Percentiles rank a stretch among this genome's conserved stretches.
Evolutionary conservation across 805 yeast species (phyloP).

Genomic region (Wickerhamomyces bovis): DNA sequence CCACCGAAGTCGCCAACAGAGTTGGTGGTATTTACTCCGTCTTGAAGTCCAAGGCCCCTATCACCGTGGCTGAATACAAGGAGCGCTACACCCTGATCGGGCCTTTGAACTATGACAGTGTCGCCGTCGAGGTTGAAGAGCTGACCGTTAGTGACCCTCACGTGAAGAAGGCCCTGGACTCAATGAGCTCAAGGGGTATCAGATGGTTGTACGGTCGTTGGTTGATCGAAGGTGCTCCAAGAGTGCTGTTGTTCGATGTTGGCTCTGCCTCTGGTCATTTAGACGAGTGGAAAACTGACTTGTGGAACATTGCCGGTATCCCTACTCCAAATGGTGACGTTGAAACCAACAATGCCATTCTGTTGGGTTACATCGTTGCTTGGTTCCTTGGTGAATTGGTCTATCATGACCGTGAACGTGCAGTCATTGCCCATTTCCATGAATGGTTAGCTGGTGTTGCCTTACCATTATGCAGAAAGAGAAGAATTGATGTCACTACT

Average conservation of each 20-base stretch:
- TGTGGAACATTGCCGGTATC: conserved; percentile 87
- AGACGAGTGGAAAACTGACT: conserved; percentile 91
- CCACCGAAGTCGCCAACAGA: conserved; percentile 96
- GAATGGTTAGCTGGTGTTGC: conserved; percentile 99
- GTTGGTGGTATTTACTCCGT: conserved; percentile 98
- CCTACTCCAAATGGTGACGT: conserved; percentile 87
- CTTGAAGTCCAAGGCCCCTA: conserved; percentile 92
- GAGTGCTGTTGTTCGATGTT: conserved; percentile 83
- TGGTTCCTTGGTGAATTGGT: conserved; percentile 96
- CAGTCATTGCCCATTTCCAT: conserved; percentile 91
- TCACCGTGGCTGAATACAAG: conserved; percentile 88
- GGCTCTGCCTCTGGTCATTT: conserved; percentile 65
- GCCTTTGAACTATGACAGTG: conserved; percentile 69
- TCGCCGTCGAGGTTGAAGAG: conserved; percentile 79
- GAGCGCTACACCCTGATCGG: conserved; percentile 85
- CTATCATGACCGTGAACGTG: conserved; percentile 76
- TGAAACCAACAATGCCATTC: conserved; percentile 89
- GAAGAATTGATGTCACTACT: conserved; percentile 89
- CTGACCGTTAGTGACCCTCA: conserved; percentile 50
- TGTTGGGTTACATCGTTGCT: conserved; percentile 88
- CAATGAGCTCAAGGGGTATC: conserved; percentile 81
- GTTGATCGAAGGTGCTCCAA: conserved; percentile 97
- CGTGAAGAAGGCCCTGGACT: conserved; percentile 57
- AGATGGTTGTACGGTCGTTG: conserved; percentile 86
- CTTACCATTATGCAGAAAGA: conserved; percentile 82